A percentile compares a stretch with the other conserved stretches of the same genome.
phyloP scores from a whole-genome alignment of 495 filamentous ascomycete species.

The Massariosphaeria phaeospora region DNA sequence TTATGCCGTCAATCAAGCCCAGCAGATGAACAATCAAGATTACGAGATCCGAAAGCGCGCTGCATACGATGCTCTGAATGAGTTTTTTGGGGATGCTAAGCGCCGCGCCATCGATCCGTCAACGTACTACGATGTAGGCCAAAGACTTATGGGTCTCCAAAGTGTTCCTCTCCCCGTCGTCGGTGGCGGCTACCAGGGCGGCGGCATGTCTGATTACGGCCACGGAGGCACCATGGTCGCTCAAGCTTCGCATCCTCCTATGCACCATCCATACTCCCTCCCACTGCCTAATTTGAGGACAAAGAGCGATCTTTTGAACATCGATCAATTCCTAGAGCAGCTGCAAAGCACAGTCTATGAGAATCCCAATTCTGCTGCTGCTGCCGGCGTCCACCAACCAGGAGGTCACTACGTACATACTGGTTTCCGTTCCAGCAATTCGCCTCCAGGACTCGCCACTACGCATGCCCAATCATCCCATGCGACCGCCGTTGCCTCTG shows the following conservation, averaged over 20 bases:
- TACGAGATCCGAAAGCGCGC: conserved; percentile 73
- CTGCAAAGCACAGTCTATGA: conserved; percentile 94
- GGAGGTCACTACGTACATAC: conserved; percentile 59
- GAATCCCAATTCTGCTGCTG: conserved; percentile 71
- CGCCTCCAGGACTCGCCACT: conserved; percentile 50
- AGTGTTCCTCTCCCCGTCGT: conserved; percentile 64
- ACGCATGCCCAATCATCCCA: conserved; percentile 40
- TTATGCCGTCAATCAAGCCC: conserved; percentile 57
- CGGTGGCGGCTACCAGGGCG: background rate
- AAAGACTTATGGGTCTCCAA: conserved; percentile 70
- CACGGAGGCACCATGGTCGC: conserved; percentile 28
- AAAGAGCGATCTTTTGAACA: conserved; percentile 85
- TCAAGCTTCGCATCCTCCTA: conserved; percentile 28
- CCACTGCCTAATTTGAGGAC: conserved; percentile 84
- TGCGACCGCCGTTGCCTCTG: conserved; percentile 54
- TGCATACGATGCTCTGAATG: conserved; percentile 79
- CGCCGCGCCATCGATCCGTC: conserved; percentile 79
- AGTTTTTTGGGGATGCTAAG: conserved; percentile 90
- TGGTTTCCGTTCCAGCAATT: conserved; percentile 63
- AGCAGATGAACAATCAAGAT: conserved; percentile 45
- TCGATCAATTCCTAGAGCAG: conserved; percentile 90
- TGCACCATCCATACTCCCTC: conserved; percentile 69
- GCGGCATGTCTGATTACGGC: conserved; percentile 27
- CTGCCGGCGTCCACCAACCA: conserved; percentile 66
- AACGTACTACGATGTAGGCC: conserved; percentile 76